Percentiles rank a stretch among this genome's conserved stretches.
Conservation (phyloP, 176 grass and related monocot genomes). For the Oryza officinalis region DNA sequence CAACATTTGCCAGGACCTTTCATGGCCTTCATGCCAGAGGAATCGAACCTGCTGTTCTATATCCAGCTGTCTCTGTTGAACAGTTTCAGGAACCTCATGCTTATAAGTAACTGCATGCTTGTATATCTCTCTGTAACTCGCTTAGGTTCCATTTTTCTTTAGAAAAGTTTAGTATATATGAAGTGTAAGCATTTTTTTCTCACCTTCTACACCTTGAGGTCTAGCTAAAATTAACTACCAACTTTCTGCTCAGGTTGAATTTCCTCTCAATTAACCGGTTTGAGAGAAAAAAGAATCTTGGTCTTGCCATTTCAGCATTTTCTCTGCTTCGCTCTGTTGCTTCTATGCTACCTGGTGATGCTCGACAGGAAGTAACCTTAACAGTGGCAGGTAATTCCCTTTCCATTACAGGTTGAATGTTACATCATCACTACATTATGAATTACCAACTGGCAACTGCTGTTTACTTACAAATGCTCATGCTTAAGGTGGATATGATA, state of each 20-base stretch:
- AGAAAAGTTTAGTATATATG: not conserved
- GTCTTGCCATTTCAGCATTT: constrained; percentile 92
- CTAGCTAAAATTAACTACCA: not conserved
- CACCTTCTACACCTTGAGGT: not conserved
- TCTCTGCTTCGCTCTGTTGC: constrained; percentile 61
- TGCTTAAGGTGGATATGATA: constrained; percentile 83
- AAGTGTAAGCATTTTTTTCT: not conserved
- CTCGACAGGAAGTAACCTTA: constrained; percentile 59
- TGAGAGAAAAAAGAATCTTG: constrained; percentile 97
- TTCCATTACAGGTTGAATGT: constrained; percentile 5
- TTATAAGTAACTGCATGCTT: constrained; percentile 85
- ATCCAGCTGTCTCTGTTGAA: constrained; percentile 82
- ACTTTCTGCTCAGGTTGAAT: constrained; percentile 72
- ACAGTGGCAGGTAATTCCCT: constrained; percentile 67
- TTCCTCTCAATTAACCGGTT: constrained; percentile 95
- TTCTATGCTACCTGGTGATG: constrained; percentile 41
- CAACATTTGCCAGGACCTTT: constrained; percentile 84
- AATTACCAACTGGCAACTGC: not conserved
- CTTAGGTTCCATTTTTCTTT: constrained; percentile 17
- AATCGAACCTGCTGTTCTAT: constrained; percentile 70
- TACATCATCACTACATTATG: not conserved
- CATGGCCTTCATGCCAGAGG: constrained; percentile 62
- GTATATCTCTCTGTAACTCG: constrained; percentile 55
- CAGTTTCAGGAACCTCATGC: constrained; percentile 72
- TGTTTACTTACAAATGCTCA: constrained; percentile 29